Evolutionary conservation across 2,329 filamentous ascomycete species (phyloP), one percentile per base, ranked within the genome.

Genomic region (Sporothrix euskadiensis): DNA sequence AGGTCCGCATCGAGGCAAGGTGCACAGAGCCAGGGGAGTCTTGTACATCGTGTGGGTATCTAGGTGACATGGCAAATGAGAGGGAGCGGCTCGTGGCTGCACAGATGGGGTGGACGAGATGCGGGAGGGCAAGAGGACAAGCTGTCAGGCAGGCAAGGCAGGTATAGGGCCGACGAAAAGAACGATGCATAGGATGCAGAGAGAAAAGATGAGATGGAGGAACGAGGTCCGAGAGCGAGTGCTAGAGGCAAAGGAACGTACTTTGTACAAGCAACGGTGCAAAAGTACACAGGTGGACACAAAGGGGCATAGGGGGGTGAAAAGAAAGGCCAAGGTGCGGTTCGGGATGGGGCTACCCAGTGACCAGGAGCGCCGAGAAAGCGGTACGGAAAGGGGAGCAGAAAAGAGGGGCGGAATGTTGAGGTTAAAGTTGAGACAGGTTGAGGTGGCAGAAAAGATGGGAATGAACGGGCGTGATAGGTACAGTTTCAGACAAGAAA

Each of bases 131-230:
- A 44, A 19, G 26, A 26, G 26, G 26, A 26, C 26, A 26, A 41
- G 16, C 19, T 41, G n/a, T 6, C 26, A 22, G 59, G 35, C 22
- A 65, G 12, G 39, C 6, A 59, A 59, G 59, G 35, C 59, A 35
- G 14, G 63, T 26, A 68, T 68, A 32, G 14, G 44, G 63, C 32
- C 19, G 63, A 35, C 22, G 44, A 52, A 6, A 7, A 68, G 44
- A 68, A 52, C 26, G 44, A n/a, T 35, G 26, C 8, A 22, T 35
- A 52, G 63, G 52, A 22, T 26, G 26, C 9, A n/a, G 8, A 32
- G 44, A 61, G 26, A 68, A 66, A 52, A 52, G 41, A 52, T 68
- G 63, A 16, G 63, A 68, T 35, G 63, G 44, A 32, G 22, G 16
- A 26, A 14, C 49, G 44, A 68, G 44, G 63, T 35, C 22, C 44